Evolutionary conservation across 306 rosid species (phyloP).

Genomic region (Lathyrus tuberosus): DNA sequence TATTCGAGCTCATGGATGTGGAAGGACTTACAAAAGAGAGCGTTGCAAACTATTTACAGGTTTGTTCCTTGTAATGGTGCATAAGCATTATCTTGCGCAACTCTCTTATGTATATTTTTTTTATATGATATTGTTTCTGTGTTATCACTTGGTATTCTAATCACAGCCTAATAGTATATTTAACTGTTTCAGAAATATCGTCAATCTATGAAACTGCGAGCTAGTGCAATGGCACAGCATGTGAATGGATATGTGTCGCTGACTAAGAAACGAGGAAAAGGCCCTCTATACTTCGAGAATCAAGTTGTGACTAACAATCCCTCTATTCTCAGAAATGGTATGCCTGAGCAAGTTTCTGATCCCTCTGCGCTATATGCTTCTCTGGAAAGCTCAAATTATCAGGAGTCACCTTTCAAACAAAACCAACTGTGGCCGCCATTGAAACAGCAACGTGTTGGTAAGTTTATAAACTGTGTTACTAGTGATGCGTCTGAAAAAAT

Average conservation of each 20-base stretch:
- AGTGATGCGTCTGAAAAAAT: background rate
- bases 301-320: background rate
- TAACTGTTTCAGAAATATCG: constrained; percentile 25
- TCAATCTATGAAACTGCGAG: background rate
- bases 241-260: background rate
- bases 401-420: background rate
- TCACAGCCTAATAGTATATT: background rate
- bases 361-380: constrained; percentile 12
- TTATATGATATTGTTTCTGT: constrained; percentile 1
- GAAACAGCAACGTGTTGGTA: constrained; percentile 1
- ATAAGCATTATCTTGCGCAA: background rate
- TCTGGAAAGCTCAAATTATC: background rate
- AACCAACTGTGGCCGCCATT: background rate
- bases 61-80: constrained; percentile 28
- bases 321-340: background rate
- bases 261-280: background rate
- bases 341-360: constrained; percentile 1
- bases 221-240: background rate
- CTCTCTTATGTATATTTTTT: background rate
- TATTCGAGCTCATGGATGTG: constrained; percentile 46
- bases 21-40: constrained; percentile 42
- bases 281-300: background rate
- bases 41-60: constrained; percentile 54
- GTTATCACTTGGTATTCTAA: constrained; percentile 11
- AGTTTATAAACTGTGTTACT: background rate